Conservation (phyloP, 805 yeast species). For the Candida anglica region DNA sequence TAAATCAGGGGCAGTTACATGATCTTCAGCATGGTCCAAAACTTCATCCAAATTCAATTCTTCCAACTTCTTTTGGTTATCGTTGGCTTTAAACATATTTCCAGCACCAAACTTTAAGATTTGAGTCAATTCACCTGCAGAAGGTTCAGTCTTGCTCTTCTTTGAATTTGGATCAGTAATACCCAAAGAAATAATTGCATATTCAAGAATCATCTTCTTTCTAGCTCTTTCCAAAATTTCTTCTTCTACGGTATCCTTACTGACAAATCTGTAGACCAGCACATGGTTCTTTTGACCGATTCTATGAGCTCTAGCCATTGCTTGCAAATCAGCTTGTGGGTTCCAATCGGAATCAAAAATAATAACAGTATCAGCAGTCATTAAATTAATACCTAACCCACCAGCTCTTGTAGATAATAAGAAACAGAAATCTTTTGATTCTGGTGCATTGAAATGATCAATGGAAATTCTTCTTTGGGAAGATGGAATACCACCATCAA, state of each 20-base stretch:
- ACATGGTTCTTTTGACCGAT: constrained; percentile 99
- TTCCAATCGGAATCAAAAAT: constrained; percentile 99
- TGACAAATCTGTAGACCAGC: constrained; percentile 94
- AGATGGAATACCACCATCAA: constrained; percentile 96
- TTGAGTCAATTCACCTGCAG: constrained; percentile 81
- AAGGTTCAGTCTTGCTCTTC: constrained; percentile 54
- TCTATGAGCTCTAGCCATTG: constrained; percentile 99
- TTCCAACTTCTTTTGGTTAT: constrained; percentile 93
- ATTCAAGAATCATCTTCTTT: constrained; percentile 96
- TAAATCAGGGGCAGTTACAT: constrained; percentile 89
- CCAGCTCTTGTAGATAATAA: constrained; percentile 95
- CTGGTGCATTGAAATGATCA: constrained; percentile 95
- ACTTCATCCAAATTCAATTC: constrained; percentile 95
- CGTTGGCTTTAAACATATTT: constrained; percentile 93
- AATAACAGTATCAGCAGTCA: constrained; percentile 99
- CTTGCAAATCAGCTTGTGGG: constrained; percentile 98
- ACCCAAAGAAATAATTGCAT: constrained; percentile 95
- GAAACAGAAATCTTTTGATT: constrained; percentile 86
- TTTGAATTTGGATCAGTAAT: constrained; percentile 71
- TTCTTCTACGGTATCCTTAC: constrained; percentile 97
- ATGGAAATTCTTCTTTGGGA: constrained; percentile 90
- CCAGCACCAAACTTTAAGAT: constrained; percentile 98
- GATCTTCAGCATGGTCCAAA: constrained; percentile 95
- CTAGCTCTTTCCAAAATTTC: constrained; percentile 95
- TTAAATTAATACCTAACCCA: constrained; percentile 94